phyloP scores from a whole-genome alignment of 768 basidiomycete species.

The Lepiota brunneoincarnata region DNA sequence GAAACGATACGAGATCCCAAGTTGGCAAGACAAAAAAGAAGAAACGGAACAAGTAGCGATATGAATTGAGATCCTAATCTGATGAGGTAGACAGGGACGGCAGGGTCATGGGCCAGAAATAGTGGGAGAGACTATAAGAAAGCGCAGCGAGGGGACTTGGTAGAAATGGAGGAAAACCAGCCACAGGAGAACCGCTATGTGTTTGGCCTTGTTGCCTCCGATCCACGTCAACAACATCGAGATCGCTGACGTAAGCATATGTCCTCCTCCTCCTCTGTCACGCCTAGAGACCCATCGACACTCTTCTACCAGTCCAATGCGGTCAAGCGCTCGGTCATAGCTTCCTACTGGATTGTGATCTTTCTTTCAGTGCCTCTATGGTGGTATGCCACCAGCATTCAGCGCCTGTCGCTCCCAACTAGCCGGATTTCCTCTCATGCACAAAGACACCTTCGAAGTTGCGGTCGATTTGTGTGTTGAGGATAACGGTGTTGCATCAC shows the following conservation, averaged over 20 bases:
- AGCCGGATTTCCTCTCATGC: slow-evolving; percentile 54
- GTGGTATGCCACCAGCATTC: slow-evolving; percentile 92
- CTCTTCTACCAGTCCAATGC: slow-evolving; percentile 49
- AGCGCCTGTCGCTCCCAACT: slow-evolving; percentile 72
- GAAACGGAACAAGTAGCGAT: slow-evolving; percentile 4
- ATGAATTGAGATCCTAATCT: neutral
- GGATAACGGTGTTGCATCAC: neutral
- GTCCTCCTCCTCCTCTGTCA: slow-evolving; percentile 19
- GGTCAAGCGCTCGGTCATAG: slow-evolving; percentile 59
- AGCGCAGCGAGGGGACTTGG: slow-evolving; percentile 9
- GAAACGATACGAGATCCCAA: slow-evolving; percentile 7
- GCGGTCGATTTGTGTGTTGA: slow-evolving; percentile 41
- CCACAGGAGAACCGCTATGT: slow-evolving; percentile 17
- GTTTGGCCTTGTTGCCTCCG: slow-evolving; percentile 27
- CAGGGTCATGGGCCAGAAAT: neutral
- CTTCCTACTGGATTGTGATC: slow-evolving; percentile 77
- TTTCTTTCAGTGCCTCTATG: slow-evolving; percentile 83
- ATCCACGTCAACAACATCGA: slow-evolving; percentile 16
- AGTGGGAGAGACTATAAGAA: neutral
- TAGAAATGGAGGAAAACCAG: slow-evolving; percentile 10
- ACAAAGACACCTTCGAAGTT: slow-evolving; percentile 38
- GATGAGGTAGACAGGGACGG: slow-evolving; percentile 1
- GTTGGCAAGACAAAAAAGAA: slow-evolving; percentile 14
- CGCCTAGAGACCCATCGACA: slow-evolving; percentile 44
- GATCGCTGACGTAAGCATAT: slow-evolving; percentile 6